A percentile compares a stretch with the other conserved stretches of the same genome.
Conservation (phyloP, 2,329 filamentous ascomycete species). For the Hymenoscyphus scutula region DNA sequence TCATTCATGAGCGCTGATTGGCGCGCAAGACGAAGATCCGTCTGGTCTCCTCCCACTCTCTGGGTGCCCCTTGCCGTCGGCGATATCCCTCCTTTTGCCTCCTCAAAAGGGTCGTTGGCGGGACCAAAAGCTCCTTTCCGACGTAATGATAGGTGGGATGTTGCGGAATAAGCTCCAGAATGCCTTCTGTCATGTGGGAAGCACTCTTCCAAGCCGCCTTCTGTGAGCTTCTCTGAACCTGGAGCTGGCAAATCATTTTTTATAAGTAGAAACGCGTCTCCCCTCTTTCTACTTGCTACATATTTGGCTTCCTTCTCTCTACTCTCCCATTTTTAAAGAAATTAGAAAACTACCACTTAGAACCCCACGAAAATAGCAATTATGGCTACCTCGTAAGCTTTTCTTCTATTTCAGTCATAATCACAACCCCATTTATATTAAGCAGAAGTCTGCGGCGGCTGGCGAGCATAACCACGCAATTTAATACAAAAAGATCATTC, state of each 20-base stretch:
- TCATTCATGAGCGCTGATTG: conserved; percentile 4
- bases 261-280: conserved; percentile 23
- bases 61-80: conserved; percentile 8
- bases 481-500: conserved; percentile 17
- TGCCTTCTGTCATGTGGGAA: not conserved
- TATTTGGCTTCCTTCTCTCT: not conserved
- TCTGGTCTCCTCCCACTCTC: conserved; percentile 5
- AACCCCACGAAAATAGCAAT: conserved; percentile 21
- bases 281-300: conserved; percentile 9
- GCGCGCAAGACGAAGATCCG: not conserved
- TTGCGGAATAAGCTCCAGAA: not conserved
- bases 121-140: not conserved
- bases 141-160: not conserved
- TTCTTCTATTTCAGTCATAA: conserved; percentile 6
- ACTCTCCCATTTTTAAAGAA: not conserved
- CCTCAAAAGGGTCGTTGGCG: not conserved
- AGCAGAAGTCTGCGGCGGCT: conserved; percentile 35
- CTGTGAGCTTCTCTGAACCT: not conserved
- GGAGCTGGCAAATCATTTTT: not conserved
- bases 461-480: conserved; percentile 21
- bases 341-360: conserved; percentile 1
- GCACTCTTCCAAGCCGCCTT: not conserved
- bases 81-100: conserved; percentile 13
- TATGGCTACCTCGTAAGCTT: conserved; percentile 35
- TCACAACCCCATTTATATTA: conserved; percentile 22